Conservation (phyloP, 208 protist genomes). For the Crithidia sp. region DNA sequence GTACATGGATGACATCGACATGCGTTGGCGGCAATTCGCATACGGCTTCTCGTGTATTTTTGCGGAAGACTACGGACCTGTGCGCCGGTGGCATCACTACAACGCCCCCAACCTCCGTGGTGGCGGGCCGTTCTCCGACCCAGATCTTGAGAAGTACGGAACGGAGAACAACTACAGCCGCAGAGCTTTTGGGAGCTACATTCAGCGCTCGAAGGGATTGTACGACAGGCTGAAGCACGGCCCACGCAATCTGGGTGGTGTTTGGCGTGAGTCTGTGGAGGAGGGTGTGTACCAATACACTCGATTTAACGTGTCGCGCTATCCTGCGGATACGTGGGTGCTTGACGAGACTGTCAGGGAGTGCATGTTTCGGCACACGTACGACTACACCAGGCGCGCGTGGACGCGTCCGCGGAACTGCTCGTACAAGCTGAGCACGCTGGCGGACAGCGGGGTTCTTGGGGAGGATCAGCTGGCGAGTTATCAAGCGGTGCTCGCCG, state of each 20-base stretch:
- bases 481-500: conserved; percentile 8
- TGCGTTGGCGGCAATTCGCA: conserved; percentile 22
- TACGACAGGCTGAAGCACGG: conserved; percentile 36
- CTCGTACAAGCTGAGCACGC: conserved; percentile 12
- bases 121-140: conserved; percentile 6
- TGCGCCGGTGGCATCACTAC: conserved; percentile 30
- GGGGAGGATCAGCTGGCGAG: conserved; percentile 18
- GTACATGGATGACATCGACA: conserved; percentile 54
- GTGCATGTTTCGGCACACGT: conserved; percentile 30
- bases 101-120: conserved; percentile 34
- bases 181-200: conserved; percentile 12
- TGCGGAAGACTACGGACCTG: not conserved
- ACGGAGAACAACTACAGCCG: conserved; percentile 35
- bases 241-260: conserved; percentile 1
- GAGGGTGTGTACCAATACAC: conserved; percentile 10
- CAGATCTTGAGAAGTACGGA: conserved; percentile 11
- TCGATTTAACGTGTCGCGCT: conserved; percentile 29
- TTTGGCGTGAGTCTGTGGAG: conserved; percentile 21
- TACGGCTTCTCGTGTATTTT: conserved; percentile 8
- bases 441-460: conserved; percentile 28
- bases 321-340: conserved; percentile 42
- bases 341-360: conserved; percentile 17
- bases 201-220: conserved; percentile 4
- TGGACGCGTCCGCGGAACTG: conserved; percentile 21
- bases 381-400: conserved; percentile 9